A percentile compares a stretch with the other conserved stretches of the same genome.
These are phyloP conservation scores for Aureobasidium sp. DNA, from an alignment of 2,329 filamentous ascomycete genomes.

Conservation along the genomic window DNA sequence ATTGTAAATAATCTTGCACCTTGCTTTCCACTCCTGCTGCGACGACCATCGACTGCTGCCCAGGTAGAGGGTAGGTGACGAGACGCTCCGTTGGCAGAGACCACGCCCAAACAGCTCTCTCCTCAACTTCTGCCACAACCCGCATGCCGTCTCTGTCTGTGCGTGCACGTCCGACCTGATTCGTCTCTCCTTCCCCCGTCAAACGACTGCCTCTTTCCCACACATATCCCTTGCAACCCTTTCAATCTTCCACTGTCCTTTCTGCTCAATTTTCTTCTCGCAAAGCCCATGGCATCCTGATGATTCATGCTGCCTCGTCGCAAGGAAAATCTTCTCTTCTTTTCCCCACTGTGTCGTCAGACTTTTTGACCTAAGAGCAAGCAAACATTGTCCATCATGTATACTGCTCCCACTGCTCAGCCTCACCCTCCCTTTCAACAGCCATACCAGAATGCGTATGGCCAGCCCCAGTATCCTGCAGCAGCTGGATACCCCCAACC, in stretches of 20 bases:
- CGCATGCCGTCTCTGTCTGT: slow-evolving; percentile 13
- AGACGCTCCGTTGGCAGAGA: slow-evolving; percentile 11
- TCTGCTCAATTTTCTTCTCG: background rate
- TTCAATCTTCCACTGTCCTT: background rate
- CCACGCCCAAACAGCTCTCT: background rate
- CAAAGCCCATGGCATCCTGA: slow-evolving; percentile 9
- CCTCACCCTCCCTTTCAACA: slow-evolving; percentile 28
- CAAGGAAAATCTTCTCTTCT: background rate
- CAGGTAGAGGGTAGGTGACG: background rate
- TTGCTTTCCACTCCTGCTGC: slow-evolving; percentile 13
- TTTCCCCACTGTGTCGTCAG: background rate
- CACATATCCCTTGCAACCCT: slow-evolving; percentile 14
- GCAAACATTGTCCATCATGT: slow-evolving; percentile 10
- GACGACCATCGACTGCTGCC: slow-evolving; percentile 3
- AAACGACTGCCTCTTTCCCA: slow-evolving; percentile 3
- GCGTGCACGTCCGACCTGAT: slow-evolving; percentile 4
- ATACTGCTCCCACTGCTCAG: slow-evolving; percentile 24
- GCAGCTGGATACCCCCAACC: slow-evolving; percentile 23
- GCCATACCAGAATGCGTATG: slow-evolving; percentile 19
- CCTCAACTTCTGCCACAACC: background rate
- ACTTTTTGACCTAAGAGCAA: background rate
- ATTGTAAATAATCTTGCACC: slow-evolving; percentile 16
- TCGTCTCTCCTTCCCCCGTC: slow-evolving; percentile 14
- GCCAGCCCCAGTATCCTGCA: background rate
- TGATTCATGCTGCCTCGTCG: background rate